Base-by-base conservation (phyloP, 257 asterid species). In the Nicotiana obtusifolia region DNA sequence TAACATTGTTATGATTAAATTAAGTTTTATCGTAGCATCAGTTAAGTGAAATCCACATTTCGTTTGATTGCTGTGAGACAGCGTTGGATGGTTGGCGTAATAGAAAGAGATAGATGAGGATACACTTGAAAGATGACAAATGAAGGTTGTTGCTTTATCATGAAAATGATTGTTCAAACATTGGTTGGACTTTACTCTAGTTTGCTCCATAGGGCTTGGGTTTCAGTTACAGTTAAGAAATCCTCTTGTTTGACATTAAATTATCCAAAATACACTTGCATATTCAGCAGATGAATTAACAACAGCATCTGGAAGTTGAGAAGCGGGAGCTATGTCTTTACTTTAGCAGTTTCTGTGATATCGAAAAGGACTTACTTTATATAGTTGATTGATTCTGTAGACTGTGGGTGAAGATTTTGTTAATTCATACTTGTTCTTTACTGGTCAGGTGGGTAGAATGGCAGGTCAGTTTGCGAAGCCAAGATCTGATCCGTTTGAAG, bases 381-480 rank as follows among this genome's bases (percentile, higher is more conserved):
- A 41, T 71, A 20, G 78, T 71, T 71, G 57, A 22, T 20, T 41
- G 78, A 71, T 44, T 71, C 60, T 20, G 31, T 41, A 41, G 22
- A n/a, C 24, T 47, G 37, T 47, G 41, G 37, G 22, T 20, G 22
- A 73, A 73, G 15, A 24, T 73, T 22, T 73, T 61, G 44, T 60
- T 35, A 24, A 41, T 37, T 52, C 64, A 33, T 80, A 35, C 41
- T 73, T 47, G 61, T 53, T 37, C 66, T 65, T 26, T 54, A 65
- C 65, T 82, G 82, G 82, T 71, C 83, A 92, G 97, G 93, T 91
- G 84, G 97, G 95, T 80, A 85, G 97, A 83, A 92, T 92, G 93
- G 97, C 97, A 14, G 95, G 97, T 60, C 97, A 92, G 84, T 92
- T 92, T 65, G 97, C 97, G 31, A 92, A 92, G 87, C 97, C 97